These are phyloP conservation scores for Fonsecaea erecta DNA, from an alignment of 2,329 filamentous ascomycete species.

Conservation along the genomic window DNA sequence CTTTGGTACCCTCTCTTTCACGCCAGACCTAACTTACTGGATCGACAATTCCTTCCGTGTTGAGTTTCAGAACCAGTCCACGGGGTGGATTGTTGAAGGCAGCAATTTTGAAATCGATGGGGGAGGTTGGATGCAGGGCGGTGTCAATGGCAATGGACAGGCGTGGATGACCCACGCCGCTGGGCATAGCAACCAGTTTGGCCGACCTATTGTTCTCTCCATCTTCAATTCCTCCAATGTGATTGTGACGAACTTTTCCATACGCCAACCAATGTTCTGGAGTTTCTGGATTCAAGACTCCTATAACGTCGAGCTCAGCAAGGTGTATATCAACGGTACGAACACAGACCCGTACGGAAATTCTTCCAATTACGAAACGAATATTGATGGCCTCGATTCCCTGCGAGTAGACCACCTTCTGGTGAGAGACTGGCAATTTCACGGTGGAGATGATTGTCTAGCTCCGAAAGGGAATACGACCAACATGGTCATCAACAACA, in stretches of 20 bases:
- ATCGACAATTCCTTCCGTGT: constrained; percentile 19
- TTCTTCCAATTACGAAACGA: constrained; percentile 18
- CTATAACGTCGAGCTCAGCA: constrained; percentile 10
- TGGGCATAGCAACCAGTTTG: constrained; percentile 15
- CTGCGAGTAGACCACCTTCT: constrained; percentile 16
- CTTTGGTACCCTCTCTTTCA: constrained; percentile 10
- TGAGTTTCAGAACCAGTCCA: constrained; percentile 18
- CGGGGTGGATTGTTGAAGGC: constrained; percentile 14
- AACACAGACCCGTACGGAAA: constrained; percentile 16
- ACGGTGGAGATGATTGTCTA: constrained; percentile 14
- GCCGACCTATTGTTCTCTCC: constrained; percentile 5
- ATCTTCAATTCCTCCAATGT: constrained; percentile 18
- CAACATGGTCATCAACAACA: constrained; percentile 13
- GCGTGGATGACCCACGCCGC: constrained; percentile 17
- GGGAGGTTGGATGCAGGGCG: constrained; percentile 8
- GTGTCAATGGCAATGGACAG: constrained; percentile 12
- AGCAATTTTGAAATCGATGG: constrained; percentile 12
- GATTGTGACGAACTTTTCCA: constrained; percentile 11
- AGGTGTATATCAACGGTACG: constrained; percentile 13
- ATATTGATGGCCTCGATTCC: constrained; percentile 17
- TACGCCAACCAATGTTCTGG: constrained; percentile 15
- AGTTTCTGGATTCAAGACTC: constrained; percentile 17
- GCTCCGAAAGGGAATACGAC: constrained; percentile 15
- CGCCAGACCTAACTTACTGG: constrained; percentile 16
- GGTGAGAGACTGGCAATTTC: constrained; percentile 12